Evolutionary conservation across 164 flowering plant genomes (phyloP).

Genomic region (Stephania cephalantha): DNA sequence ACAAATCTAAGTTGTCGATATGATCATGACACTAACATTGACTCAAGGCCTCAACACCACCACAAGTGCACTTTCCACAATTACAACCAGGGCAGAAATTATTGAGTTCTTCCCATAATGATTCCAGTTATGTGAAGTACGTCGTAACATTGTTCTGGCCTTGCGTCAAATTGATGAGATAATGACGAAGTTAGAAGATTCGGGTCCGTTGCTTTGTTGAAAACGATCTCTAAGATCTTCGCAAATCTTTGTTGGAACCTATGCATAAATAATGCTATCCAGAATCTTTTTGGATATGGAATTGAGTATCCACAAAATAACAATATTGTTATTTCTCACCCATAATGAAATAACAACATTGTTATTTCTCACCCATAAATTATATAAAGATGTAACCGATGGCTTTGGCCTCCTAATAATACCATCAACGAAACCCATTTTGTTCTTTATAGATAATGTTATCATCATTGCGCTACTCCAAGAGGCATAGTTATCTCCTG

Average conservation of each 20-base stretch:
- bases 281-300: background rate
- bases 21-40: too few relatives aligned
- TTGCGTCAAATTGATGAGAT: background rate
- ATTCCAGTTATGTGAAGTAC: background rate
- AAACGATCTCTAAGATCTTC: background rate
- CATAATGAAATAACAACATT: background rate
- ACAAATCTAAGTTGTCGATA: too few relatives aligned
- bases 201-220: background rate
- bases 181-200: background rate
- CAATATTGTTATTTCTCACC: background rate
- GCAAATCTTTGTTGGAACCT: background rate
- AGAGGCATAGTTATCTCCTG: background rate
- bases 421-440: constrained; percentile 1
- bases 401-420: background rate
- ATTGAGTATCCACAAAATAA: background rate
- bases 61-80: background rate
- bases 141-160: background rate
- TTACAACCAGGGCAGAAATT: background rate
- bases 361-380: background rate
- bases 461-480: background rate
- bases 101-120: background rate
- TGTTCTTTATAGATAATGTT: background rate
- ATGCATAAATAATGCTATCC: background rate
- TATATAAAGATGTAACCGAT: background rate
- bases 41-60: background rate